Base-by-base conservation (phyloP, 2,329 filamentous ascomycete genomes). In the Cercospora zeae-maydis region DNA sequence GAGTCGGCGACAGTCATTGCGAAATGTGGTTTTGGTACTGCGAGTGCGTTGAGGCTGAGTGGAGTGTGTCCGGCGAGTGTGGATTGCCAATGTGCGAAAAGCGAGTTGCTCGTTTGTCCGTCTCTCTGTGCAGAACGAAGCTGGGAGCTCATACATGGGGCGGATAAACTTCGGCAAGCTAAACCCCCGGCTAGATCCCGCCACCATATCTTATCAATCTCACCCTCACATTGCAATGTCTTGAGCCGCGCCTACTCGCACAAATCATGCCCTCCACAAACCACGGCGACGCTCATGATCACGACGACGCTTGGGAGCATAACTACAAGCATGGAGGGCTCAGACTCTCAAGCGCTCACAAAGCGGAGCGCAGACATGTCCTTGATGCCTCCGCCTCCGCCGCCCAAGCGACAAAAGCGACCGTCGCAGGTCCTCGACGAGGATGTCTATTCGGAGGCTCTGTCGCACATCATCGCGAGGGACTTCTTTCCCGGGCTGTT, bases 401-500 rank as follows among this genome's bases (percentile, higher is more conserved):
- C 87, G 0, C 82, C 88, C 45, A 98, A 96, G 76, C 89, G 92
- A 63, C 96, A 97, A 73, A 97, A 97, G 78, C 86, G 95, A 58
- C 95, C 95, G 0, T 87, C 88, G 66, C 90, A 89, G 66, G 87
- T 97, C 30, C 85, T 99, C 30, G 92, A 96, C 75, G 95, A 99
- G 81, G 93, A 99, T 70, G 87, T 89, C 58, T 99, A 99, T 77
- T 95, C 92, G 1, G 87, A 92, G 62, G 90, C 91, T 0, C 82
- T 99, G 30, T 96, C 93, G 0, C 89, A 95, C 70, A 98, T 99
- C 74, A 96, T 99, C 66, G 91, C 92, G 9, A 88, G 95, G 68
- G 95, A 99, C 81, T 99, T 96, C 81, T 99, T 98, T 72, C 95
- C 95, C 0, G 95, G 93, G 0, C 82, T 99, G 0, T 80, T 93